Conservation (phyloP, 352 stramenopile genomes). For the Globisporangium nodosum region DNA sequence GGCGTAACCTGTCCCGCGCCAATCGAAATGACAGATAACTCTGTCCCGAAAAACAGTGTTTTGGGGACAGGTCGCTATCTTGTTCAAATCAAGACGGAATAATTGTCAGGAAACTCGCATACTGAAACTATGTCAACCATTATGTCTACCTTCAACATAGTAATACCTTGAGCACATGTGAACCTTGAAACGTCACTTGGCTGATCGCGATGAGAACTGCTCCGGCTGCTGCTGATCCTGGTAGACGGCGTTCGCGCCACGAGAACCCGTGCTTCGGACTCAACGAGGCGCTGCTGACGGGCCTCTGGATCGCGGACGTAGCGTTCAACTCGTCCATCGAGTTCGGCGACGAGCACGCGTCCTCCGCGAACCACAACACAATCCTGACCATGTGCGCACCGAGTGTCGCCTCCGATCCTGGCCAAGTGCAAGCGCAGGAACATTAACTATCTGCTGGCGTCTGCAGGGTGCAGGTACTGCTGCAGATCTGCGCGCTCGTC, state of each 20-base stretch:
- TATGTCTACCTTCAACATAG: neutral
- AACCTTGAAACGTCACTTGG: neutral
- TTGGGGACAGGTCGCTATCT: too few relatives aligned
- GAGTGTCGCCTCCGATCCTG: too few relatives aligned
- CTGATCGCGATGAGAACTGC: neutral
- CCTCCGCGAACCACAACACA: slow-evolving; percentile 13
- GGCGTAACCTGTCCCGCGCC: too few relatives aligned
- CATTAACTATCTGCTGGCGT: neutral
- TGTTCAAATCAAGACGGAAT: neutral
- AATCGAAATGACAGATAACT: too few relatives aligned
- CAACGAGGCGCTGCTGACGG: slow-evolving; percentile 31
- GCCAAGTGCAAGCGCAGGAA: neutral
- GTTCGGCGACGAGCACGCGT: slow-evolving; percentile 29
- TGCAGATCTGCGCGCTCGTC: slow-evolving; percentile 54
- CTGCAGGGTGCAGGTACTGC: slow-evolving; percentile 47
- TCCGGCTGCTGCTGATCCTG: too few relatives aligned
- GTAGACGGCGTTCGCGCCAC: neutral
- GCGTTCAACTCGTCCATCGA: slow-evolving; percentile 56
- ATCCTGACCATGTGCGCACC: slow-evolving; percentile 47
- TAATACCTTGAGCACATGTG: too few relatives aligned
- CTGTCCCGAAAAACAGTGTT: too few relatives aligned
- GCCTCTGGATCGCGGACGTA: slow-evolving; percentile 50
- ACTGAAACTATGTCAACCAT: neutral
- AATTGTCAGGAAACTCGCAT: neutral
- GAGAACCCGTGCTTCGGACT: slow-evolving; percentile 32